Base-by-base conservation (phyloP, 2,329 filamentous ascomycete genomes). In the Fusarium sp. region DNA sequence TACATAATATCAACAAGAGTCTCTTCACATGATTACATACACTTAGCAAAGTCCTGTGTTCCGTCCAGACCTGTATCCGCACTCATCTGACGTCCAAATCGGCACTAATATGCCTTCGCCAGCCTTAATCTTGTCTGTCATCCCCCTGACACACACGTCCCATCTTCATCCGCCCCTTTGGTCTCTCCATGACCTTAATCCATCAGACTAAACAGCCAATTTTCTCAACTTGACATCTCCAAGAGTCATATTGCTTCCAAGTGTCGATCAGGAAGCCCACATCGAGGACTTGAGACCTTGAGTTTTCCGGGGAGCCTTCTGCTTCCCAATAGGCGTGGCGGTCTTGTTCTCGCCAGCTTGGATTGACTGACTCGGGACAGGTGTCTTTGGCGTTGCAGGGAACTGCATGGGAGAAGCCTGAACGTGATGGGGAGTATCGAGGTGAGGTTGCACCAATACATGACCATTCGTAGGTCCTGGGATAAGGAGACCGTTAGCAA, bases 201-300 rank as follows among this genome's bases (percentile, higher is more conserved):
- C 30, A 16, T 34, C 32, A 6, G 18, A n/a, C 23, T 48, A 30
- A 32, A 25, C 14, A 20, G n/a, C n/a, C 20, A 27, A 8, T 18
- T 43, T 11, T 35, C 10, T 10, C 32, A 20, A 23, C 23, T 18
- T 32, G 23, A 14, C 20, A 23, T 6, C 16, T 25, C 16, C 18
- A 27, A 32, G n/a, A 20, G 20, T 13, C 27, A 23, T 14, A 41
- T 37, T 6, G 34, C 37, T 16, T 43, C 7, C 8, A 25, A 11
- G 45, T 20, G 10, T 10, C 32, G 7, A 61, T 54, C 56, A 68
- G 34, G 62, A 66, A 27, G 76, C 76, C 76, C 76, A 78, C 66
- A 77, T 76, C 14, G 76, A 78, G 20, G 73, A 69, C 11, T 54
- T 52, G 6, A 78, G 57, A 2, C 76, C 76, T 18, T 70, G 60